A percentile compares a stretch with the other conserved stretches of the same genome.
Evolutionary conservation across 805 yeast genomes (phyloP).

Genomic region (Candida bentonensis): DNA sequence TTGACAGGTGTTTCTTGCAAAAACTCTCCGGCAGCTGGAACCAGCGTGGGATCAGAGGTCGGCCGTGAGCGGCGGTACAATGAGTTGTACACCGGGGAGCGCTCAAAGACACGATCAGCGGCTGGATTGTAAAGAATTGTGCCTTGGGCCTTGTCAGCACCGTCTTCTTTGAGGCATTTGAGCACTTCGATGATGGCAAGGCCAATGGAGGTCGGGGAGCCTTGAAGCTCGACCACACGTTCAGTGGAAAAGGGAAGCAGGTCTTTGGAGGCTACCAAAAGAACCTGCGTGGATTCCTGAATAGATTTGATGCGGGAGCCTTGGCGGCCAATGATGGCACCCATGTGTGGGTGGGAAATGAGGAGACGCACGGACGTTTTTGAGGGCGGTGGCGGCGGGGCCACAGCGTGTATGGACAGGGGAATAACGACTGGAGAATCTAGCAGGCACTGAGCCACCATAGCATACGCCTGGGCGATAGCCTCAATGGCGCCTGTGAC

Average conservation of each 20-base stretch:
- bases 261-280: slow-evolving; percentile 79
- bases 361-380: slow-evolving; percentile 51
- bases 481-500: slow-evolving; percentile 60
- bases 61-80: slow-evolving; percentile 2
- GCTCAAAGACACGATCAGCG: slow-evolving; percentile 4
- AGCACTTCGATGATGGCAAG: slow-evolving; percentile 44
- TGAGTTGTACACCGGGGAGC: neutral
- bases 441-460: slow-evolving; percentile 52
- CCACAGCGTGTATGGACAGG: slow-evolving; percentile 36
- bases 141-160: slow-evolving; percentile 51
- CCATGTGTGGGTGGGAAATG: slow-evolving; percentile 76
- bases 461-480: slow-evolving; percentile 54
- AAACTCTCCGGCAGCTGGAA: slow-evolving; percentile 22
- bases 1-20: slow-evolving; percentile 27
- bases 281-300: slow-evolving; percentile 53
- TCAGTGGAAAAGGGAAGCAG: slow-evolving; percentile 71
- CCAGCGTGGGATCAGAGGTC: slow-evolving; percentile 1
- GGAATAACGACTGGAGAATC: slow-evolving; percentile 40
- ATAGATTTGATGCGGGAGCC: slow-evolving; percentile 70
- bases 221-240: slow-evolving; percentile 78
- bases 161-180: slow-evolving; percentile 63
- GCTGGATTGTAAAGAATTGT: slow-evolving; percentile 50
- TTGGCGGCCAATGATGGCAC: slow-evolving; percentile 73
- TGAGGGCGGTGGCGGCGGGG: slow-evolving; percentile 35
- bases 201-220: slow-evolving; percentile 49